phyloP scores from a whole-genome alignment of 176 grass and related monocot genomes.

The Raddia guianensis region DNA sequence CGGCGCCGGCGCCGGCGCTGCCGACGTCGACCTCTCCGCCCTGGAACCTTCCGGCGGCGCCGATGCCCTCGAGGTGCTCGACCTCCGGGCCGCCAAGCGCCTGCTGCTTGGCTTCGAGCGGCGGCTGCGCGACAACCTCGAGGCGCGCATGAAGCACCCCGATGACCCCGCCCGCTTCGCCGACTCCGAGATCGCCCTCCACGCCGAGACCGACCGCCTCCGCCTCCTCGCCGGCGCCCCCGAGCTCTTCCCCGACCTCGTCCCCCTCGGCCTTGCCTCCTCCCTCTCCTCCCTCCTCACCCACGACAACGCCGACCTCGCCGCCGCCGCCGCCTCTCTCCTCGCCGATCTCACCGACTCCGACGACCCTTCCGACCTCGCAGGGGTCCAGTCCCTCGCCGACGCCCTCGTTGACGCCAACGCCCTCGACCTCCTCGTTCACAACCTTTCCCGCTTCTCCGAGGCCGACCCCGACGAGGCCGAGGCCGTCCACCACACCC shows the following conservation, averaged over 20 bases:
- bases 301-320: constrained; percentile 90
- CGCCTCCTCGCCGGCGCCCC: constrained; percentile 79
- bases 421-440: constrained; percentile 79
- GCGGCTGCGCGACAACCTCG: constrained; percentile 82
- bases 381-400: constrained; percentile 58
- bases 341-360: constrained; percentile 88
- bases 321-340: constrained; percentile 76
- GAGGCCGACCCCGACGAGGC: constrained; percentile 83
- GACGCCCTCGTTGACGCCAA: constrained; percentile 78
- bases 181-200: constrained; percentile 84
- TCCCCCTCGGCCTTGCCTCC: constrained; percentile 64
- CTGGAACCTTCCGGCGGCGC: constrained; percentile 47
- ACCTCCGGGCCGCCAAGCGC: constrained; percentile 80
- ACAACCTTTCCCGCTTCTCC: constrained; percentile 84
- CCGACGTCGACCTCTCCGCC: constrained; percentile 56
- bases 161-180: constrained; percentile 81
- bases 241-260: constrained; percentile 82
- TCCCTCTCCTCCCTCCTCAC: constrained; percentile 78
- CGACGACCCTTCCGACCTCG: constrained; percentile 66
- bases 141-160: constrained; percentile 93
- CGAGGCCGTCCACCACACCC: constrained; percentile 70
- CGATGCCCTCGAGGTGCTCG: constrained; percentile 71
- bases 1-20: not conserved
- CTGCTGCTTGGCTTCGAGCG: constrained; percentile 89
- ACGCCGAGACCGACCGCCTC: constrained; percentile 78